Evolutionary conservation across 2,329 filamentous ascomycete species (phyloP).

Genomic region (Lachnellula occidentalis): DNA sequence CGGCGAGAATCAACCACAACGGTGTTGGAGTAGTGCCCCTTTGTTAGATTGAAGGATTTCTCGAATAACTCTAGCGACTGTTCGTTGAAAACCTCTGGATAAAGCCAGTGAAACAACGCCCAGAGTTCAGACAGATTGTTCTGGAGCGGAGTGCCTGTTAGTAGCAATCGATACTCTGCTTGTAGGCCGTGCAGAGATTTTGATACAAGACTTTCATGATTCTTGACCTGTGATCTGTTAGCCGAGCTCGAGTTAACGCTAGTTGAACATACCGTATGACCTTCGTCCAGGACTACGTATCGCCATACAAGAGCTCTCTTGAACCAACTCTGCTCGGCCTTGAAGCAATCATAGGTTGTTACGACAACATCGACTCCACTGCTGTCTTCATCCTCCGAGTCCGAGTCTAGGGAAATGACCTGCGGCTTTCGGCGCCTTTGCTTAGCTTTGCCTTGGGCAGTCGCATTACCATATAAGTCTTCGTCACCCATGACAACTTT

Average conservation of each 20-base stretch:
- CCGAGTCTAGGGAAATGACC: conserved; percentile 21
- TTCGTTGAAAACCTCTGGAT: conserved; percentile 49
- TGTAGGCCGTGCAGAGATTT: conserved; percentile 30
- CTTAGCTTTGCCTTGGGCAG: conserved; percentile 24
- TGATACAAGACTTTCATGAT: conserved; percentile 34
- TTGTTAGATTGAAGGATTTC: conserved; percentile 50
- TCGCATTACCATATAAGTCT: conserved; percentile 39
- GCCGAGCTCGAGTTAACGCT: neutral
- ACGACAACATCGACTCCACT: conserved; percentile 39
- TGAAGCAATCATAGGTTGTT: conserved; percentile 45
- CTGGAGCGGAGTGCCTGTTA: conserved; percentile 48
- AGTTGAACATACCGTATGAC: conserved; percentile 39
- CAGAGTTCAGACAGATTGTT: conserved; percentile 54
- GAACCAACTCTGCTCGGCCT: conserved; percentile 43
- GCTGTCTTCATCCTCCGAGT: conserved; percentile 27
- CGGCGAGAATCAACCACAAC: conserved; percentile 48
- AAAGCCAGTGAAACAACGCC: conserved; percentile 52
- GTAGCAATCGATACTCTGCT: conserved; percentile 32
- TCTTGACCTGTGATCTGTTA: conserved; percentile 31
- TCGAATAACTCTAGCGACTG: conserved; percentile 47
- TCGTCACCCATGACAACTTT: conserved; percentile 40
- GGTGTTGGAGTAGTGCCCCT: conserved; percentile 45
- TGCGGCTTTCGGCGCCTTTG: conserved; percentile 18
- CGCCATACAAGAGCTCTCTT: conserved; percentile 45
- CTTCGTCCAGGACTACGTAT: conserved; percentile 49